These are phyloP conservation scores for Biancaea sappan DNA, from an alignment of 306 rosid species.

Conservation along the genomic window DNA sequence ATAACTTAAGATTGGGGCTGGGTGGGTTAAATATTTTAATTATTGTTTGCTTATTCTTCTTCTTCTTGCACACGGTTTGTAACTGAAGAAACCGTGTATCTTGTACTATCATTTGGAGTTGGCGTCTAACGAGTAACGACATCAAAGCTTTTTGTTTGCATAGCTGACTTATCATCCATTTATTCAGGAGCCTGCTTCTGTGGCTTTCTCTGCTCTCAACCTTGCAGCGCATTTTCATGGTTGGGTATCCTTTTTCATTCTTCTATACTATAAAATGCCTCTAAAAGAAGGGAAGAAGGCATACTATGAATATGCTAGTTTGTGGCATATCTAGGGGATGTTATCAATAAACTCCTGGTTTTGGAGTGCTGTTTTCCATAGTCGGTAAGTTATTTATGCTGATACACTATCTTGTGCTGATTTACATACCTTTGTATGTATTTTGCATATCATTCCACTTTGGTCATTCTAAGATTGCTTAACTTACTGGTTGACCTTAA, in stretches of 20 bases:
- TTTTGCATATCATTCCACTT: neutral
- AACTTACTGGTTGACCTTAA: neutral
- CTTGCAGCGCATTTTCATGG: constrained; percentile 78
- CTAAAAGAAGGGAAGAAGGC: constrained; percentile 55
- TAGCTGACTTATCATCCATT: constrained; percentile 32
- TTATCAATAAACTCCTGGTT: constrained; percentile 68
- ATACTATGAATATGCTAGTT: constrained; percentile 53
- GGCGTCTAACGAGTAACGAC: constrained; percentile 24
- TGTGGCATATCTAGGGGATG: constrained; percentile 70
- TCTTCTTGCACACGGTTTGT: too few species aligned
- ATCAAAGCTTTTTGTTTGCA: constrained; percentile 12
- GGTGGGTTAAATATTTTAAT: too few species aligned
- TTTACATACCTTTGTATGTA: neutral
- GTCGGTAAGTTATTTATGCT: constrained; percentile 53
- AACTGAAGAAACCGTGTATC: constrained; percentile 3
- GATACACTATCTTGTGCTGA: neutral
- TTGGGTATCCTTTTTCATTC: constrained; percentile 68
- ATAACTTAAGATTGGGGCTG: too few species aligned
- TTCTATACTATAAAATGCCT: constrained; percentile 64
- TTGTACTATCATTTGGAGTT: constrained; percentile 15
- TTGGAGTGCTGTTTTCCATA: constrained; percentile 77
- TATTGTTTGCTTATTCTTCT: too few species aligned
- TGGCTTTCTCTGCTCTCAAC: constrained; percentile 70
- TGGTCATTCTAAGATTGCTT: neutral
- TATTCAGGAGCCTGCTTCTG: constrained; percentile 77